Evolutionary conservation across 2,329 filamentous ascomycete species (phyloP).

Genomic region (Penicillium sp.): DNA sequence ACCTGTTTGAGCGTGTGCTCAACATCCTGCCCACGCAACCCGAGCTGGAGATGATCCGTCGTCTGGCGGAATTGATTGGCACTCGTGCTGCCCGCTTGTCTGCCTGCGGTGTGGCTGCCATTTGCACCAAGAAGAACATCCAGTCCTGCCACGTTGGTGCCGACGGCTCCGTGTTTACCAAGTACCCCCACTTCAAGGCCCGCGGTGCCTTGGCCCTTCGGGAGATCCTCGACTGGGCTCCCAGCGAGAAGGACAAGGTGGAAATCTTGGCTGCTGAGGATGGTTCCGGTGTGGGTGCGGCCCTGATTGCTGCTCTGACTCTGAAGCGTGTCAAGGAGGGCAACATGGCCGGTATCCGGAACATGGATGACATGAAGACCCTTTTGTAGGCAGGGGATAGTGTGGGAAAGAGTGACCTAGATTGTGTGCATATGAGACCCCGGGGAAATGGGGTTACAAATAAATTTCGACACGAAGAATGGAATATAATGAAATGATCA

Average conservation of each 20-base stretch:
- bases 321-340: slow-evolving; percentile 57
- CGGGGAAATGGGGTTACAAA: background rate
- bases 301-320: slow-evolving; percentile 75
- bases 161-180: slow-evolving; percentile 97
- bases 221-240: slow-evolving; percentile 93
- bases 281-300: slow-evolving; percentile 93
- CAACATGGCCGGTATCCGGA: slow-evolving; percentile 53
- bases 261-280: slow-evolving; percentile 88
- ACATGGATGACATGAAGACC: slow-evolving; percentile 38
- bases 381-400: slow-evolving; percentile 17
- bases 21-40: slow-evolving; percentile 63
- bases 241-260: slow-evolving; percentile 77
- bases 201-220: slow-evolving; percentile 82
- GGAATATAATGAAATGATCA: slow-evolving; percentile 2
- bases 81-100: slow-evolving; percentile 90
- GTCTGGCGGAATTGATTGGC: slow-evolving; percentile 87
- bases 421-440: background rate
- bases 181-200: slow-evolving; percentile 96
- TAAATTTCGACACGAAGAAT: background rate
- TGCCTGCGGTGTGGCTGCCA: slow-evolving; percentile 89
- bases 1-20: slow-evolving; percentile 73
- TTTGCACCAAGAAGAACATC: slow-evolving; percentile 93
- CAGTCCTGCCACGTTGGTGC: slow-evolving; percentile 87
- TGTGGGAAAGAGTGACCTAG: background rate
- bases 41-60: slow-evolving; percentile 84